Percentiles rank a stretch among this genome's conserved stretches.
Conservation (phyloP, 2,329 filamentous ascomycete species). For the Diaporthe citri region DNA sequence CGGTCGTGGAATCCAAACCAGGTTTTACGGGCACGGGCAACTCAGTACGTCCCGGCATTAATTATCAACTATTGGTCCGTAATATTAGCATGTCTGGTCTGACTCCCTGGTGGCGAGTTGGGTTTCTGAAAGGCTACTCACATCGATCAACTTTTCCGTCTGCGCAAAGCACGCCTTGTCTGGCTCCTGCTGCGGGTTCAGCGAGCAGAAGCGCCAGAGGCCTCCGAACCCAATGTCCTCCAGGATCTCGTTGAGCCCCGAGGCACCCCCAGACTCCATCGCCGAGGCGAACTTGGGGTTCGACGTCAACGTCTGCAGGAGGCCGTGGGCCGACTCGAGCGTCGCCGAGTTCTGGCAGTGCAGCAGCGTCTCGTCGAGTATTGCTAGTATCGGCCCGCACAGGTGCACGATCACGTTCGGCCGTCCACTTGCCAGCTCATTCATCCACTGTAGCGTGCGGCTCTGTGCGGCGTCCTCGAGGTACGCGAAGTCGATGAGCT, state of each 20-base stretch:
- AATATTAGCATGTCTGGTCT: slow-evolving; percentile 21
- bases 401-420: slow-evolving; percentile 70
- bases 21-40: not conserved
- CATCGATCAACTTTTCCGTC: slow-evolving; percentile 73
- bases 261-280: slow-evolving; percentile 54
- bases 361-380: slow-evolving; percentile 72
- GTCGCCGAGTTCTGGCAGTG: slow-evolving; percentile 73
- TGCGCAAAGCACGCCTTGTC: slow-evolving; percentile 66
- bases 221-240: slow-evolving; percentile 74
- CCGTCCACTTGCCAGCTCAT: slow-evolving; percentile 65
- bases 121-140: slow-evolving; percentile 49
- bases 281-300: slow-evolving; percentile 64
- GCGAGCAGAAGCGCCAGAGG: slow-evolving; percentile 67
- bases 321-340: slow-evolving; percentile 69
- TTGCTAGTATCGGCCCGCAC: slow-evolving; percentile 68
- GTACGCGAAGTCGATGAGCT: slow-evolving; percentile 75
- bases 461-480: slow-evolving; percentile 73
- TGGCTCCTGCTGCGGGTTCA: slow-evolving; percentile 56
- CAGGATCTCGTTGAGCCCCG: slow-evolving; percentile 63
- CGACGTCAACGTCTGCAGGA: slow-evolving; percentile 70
- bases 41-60: slow-evolving; percentile 37
- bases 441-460: slow-evolving; percentile 70
- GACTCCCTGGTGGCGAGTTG: not conserved
- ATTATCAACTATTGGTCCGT: slow-evolving; percentile 33
- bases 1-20: slow-evolving; percentile 12